Evolutionary conservation across 148 eudicot genomes (phyloP), one percentile per base, ranked within the genome.

Genomic region (Chenopodium berlandieri): DNA sequence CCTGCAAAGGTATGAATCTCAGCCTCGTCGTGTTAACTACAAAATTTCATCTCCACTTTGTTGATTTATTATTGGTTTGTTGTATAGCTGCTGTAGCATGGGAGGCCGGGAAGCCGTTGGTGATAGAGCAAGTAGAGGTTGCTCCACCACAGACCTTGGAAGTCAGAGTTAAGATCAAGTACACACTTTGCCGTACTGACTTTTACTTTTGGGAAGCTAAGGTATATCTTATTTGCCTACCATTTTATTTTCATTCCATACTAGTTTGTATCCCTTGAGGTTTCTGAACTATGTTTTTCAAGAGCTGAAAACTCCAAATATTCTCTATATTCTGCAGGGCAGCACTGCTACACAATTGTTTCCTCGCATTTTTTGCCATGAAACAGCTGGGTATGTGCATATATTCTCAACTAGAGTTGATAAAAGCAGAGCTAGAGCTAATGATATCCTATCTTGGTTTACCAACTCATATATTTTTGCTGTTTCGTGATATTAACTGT

Each of bases 321-420:
- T 25, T 62, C 37, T 14, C 58, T 46, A 8, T 14, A 63, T 75
- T n/a, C 20, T 75, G 71, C 78, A 80, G 86, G 80, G 86, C 64
- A 78, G 82, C 74, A 13, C 85, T 16, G 66, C 66, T 9, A 78
- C 84, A 10, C 88, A 79, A 37, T 64, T 85, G 72, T 88, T 85
- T 58, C 90, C 90, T 75, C 81, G 88, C 74, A 88, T 88, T 64
- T 81, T 88, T n/a, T 88, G 90, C 54, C 90, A 88, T 81, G 88
- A 88, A 83, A 86, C 86, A 52, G 75, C 88, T 9, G 88, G 88
- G 90, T 85, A 85, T 76, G 77, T 50, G 40, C 7, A 58, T 67
- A 1, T 7, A 11, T 25, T 10, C 4, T 75, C 5, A 20, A 37
- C 25, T 75, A 54, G 50, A 54, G 50, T 32, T 27, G 4, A 32